Base-by-base conservation (phyloP, 352 stramenopile species). In the Pythium myriotylum region DNA sequence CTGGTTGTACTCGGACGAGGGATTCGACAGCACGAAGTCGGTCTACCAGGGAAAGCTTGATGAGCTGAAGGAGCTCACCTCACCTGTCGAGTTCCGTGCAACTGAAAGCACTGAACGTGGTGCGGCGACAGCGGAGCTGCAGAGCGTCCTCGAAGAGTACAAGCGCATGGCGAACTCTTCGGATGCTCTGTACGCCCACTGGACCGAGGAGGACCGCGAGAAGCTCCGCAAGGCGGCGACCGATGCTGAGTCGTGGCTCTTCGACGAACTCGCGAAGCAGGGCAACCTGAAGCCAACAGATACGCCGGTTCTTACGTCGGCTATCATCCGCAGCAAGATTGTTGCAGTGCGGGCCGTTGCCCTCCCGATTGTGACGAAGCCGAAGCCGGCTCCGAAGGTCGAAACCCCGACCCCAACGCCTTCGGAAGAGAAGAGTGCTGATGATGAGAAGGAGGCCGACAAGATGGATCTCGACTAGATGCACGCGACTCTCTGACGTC, bases 1-100 rank as follows among this genome's bases (percentile, higher is more conserved):
- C 73, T 99, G 98, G 98, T 70, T 99, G 49, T 99, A 99, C 82
- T 96, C 97, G 70, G 97, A 99, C 70, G 96, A 99, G 65, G 98
- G 97, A 50, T 99, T 99, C 59, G 97, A 99, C 77, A 97, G 92
- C 59, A 97, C 84, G 55, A 99, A 99, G 77, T 98, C 91, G 51
- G 90, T 98, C 26, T 99, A 99, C 79, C 81, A 96, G 51, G 74
- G 72, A 26, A 99, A 99, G 80, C 79, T 99, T 19, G 84, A 89
- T 53, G 94, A 98, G 37, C 80, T 99, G 50, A 94, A 96, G 65
- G 87, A 88, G 66, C 54, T 98, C 33, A 96, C 96, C 52, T 84
- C 90, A 50, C 96, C 97, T 3, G 94, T 99, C 43, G 92, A 99
- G 63, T 88, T 89, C 53, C 92, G 98, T 68, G 72, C 96, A 59